Evolutionary conservation across 768 basidiomycete species (phyloP).

Genomic region (Lactifluus pinguis): DNA sequence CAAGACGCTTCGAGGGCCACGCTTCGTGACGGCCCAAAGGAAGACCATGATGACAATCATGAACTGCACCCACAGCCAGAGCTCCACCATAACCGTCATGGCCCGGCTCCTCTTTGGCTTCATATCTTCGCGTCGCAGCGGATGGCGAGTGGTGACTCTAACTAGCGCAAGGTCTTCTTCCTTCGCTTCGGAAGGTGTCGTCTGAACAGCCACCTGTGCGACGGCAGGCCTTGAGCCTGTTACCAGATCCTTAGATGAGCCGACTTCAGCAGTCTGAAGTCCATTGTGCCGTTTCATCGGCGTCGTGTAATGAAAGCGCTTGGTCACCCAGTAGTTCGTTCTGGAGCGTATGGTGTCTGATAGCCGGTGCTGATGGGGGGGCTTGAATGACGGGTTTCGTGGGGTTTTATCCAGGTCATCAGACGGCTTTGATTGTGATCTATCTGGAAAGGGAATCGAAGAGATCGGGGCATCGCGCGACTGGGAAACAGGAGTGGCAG

Average conservation of each 20-base stretch:
- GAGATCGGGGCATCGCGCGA: not conserved
- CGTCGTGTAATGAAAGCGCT: conserved; percentile 36
- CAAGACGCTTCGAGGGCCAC: conserved; percentile 64
- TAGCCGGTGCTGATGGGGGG: conserved; percentile 26
- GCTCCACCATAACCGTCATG: conserved; percentile 48
- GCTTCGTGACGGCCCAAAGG: conserved; percentile 70
- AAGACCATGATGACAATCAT: conserved; percentile 65
- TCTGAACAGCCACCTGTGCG: conserved; percentile 5
- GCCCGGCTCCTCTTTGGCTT: conserved; percentile 22
- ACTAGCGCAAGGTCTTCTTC: not conserved
- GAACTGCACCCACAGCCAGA: conserved; percentile 85
- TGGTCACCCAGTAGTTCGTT: conserved; percentile 51
- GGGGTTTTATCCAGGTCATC: conserved; percentile 16
- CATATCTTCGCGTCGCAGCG: not conserved
- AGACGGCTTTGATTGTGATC: conserved; percentile 13
- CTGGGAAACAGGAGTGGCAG: conserved; percentile 10
- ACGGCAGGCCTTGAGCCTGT: not conserved
- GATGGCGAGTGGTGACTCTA: not conserved
- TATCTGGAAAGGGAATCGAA: conserved; percentile 16
- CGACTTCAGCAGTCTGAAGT: not conserved
- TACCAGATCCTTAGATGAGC: not conserved
- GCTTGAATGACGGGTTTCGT: conserved; percentile 10
- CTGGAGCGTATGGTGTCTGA: conserved; percentile 48
- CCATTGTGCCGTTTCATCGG: not conserved
- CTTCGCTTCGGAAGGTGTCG: not conserved